Base-by-base conservation (phyloP, 2,329 filamentous ascomycete species). In the Aspergillus glaucus region DNA sequence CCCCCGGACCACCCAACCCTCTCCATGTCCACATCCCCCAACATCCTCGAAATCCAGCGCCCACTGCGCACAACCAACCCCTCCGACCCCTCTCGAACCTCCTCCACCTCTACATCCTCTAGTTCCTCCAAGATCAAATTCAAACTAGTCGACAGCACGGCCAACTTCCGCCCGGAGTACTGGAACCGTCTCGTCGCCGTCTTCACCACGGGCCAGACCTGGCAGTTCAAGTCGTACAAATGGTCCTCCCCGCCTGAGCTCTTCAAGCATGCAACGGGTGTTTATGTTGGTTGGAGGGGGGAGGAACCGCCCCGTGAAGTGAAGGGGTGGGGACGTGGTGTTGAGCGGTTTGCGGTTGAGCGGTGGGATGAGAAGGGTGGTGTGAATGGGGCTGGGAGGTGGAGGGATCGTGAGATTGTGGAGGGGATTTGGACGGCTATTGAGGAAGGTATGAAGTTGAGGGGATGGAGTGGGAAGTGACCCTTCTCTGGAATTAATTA, bases 191-290 rank as follows among this genome's bases (percentile, higher is more conserved):
- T 98, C 6, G 93, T 96, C 1, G 93, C 88, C 10, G 91, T 98
- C 49, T 97, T 98, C 73, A 98, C 93, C 0, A 98, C 93, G 0
- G 93, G 93, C 30, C 93, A 98, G 73, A 84, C 86, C 8, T 98
- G 93, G 93, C 93, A 98, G 72, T 98, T 98, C 75, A 95, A 96
- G 73, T 87, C 84, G 58, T 98, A 98, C 79, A 95, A 95, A 71
- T 98, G 93, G 89, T 85, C 85, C 58, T 85, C 86, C 48, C 88
- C 93, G 0, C 79, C 84, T 12, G 93, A 97, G 63, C 77, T 98
- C 44, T 98, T 98, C 74, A 82, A 84, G 57, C 88, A 96, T 63
- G 87, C 89, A 2, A 77, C 89, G 12, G 93, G 93, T 48, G 76
- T 98, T 44, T 95, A 88, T 63, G 84, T 98, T 2, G 93, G 93